phyloP scores from a whole-genome alignment of 169 alveolate genomes.

The Plasmodium sp. region DNA sequence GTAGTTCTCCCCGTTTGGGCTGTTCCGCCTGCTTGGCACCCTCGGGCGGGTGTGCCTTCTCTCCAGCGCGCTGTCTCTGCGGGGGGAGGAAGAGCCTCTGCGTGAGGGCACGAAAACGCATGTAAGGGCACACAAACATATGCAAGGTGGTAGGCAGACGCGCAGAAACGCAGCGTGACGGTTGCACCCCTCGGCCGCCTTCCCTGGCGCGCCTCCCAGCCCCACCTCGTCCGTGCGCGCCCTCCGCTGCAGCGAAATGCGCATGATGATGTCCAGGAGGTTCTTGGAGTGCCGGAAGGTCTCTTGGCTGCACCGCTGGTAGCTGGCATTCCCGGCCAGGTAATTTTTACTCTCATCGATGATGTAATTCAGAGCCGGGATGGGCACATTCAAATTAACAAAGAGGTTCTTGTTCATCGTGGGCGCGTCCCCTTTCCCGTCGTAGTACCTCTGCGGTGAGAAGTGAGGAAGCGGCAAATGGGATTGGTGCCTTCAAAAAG shows the following conservation, averaged over 20 bases:
- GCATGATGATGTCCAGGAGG: slow-evolving; percentile 23
- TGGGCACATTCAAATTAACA: slow-evolving; percentile 1
- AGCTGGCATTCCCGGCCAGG: neutral
- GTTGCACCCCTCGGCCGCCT: neutral
- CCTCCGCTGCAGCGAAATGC: neutral
- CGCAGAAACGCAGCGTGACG: neutral
- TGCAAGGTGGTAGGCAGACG: neutral
- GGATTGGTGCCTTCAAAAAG: neutral
- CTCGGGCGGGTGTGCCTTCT: neutral
- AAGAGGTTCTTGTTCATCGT: neutral
- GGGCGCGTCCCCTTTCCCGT: neutral
- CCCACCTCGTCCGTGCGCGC: neutral
- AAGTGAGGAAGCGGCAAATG: neutral
- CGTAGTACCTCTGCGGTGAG: neutral
- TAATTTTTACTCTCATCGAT: slow-evolving; percentile 12
- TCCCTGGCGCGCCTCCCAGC: neutral
- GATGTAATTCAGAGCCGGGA: slow-evolving; percentile 11
- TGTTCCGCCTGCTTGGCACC: neutral
- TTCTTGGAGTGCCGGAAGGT: slow-evolving; percentile 4
- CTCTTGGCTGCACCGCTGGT: neutral
- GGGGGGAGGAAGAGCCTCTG: neutral
- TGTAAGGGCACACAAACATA: neutral
- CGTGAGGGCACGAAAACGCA: too few species aligned
- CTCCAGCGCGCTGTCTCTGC: neutral
- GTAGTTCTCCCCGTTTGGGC: neutral